Conservation (phyloP, 805 yeast species). For the Wickerhamomyces queroliae region DNA sequence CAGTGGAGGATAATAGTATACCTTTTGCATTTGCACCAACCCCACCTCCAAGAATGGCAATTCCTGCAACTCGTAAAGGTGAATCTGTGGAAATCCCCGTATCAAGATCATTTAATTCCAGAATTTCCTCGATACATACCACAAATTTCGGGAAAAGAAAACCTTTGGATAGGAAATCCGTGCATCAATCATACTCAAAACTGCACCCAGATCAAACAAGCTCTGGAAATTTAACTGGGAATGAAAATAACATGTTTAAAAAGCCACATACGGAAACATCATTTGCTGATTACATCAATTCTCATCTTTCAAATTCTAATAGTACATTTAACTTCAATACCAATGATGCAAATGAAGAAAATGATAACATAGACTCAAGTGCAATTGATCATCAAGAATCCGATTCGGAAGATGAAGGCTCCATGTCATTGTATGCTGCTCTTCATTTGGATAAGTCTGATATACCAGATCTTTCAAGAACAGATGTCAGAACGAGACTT, state of each 20-base stretch:
- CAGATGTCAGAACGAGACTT: conserved; percentile 26
- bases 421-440: conserved; percentile 61
- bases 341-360: conserved; percentile 8
- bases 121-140: conserved; percentile 19
- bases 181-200: conserved; percentile 8
- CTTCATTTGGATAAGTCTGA: conserved; percentile 30
- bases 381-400: conserved; percentile 7
- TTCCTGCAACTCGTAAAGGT: conserved; percentile 76
- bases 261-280: conserved; percentile 14
- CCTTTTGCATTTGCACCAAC: conserved; percentile 34
- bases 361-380: conserved; percentile 2
- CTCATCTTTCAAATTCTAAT: conserved; percentile 10
- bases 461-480: conserved; percentile 23
- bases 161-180: conserved; percentile 11
- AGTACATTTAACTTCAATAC: conserved; percentile 18
- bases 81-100: conserved; percentile 70
- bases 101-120: conserved; percentile 20
- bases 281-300: conserved; percentile 20
- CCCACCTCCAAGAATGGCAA: conserved; percentile 70
- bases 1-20: conserved; percentile 11
- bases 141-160: conserved; percentile 20
- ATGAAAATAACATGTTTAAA: not conserved
- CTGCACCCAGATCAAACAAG: conserved; percentile 3
- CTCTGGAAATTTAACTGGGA: not conserved
- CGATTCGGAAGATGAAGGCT: conserved; percentile 54